A percentile compares a stretch with the other conserved stretches of the same genome.
These are phyloP conservation scores for Xylariomycetidae sp. DNA, from an alignment of 2,329 filamentous ascomycete genomes.

Conservation along the genomic window DNA sequence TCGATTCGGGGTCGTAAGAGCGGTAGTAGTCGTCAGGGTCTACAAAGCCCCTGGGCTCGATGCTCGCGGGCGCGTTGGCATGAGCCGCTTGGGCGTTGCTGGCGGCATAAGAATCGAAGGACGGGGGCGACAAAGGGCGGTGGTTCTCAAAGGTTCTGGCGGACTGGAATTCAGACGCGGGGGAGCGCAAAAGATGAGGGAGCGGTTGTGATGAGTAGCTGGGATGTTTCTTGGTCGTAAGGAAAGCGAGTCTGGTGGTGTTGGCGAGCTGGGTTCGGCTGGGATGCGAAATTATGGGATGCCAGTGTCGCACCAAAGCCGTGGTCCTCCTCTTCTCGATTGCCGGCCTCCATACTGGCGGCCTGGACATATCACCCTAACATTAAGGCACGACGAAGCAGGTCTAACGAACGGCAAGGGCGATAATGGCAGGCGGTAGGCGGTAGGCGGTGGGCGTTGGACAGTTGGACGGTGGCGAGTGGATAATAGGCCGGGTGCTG, in stretches of 20 bases:
- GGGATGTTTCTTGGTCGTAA: conserved; percentile 19
- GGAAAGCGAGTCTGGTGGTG: conserved; percentile 22
- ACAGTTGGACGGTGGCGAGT: too few relatives aligned
- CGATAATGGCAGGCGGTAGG: neutral
- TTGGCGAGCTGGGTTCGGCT: conserved; percentile 19
- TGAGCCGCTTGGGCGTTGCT: conserved; percentile 32
- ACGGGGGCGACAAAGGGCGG: conserved; percentile 12
- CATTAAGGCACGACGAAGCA: conserved; percentile 12
- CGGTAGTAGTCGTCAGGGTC: conserved; percentile 53
- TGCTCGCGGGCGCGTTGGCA: conserved; percentile 29
- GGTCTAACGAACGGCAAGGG: neutral
- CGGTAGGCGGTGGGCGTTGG: too few relatives aligned
- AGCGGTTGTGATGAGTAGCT: conserved; percentile 14
- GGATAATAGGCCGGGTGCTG: too few relatives aligned
- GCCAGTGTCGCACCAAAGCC: conserved; percentile 28
- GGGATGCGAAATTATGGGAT: conserved; percentile 28
- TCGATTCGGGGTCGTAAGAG: conserved; percentile 37
- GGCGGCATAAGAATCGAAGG: conserved; percentile 31
- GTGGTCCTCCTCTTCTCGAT: conserved; percentile 37
- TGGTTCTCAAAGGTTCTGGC: conserved; percentile 7
- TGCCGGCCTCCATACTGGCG: conserved; percentile 42
- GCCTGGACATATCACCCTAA: conserved; percentile 31
- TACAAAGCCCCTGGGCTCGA: conserved; percentile 35
- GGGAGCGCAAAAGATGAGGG: conserved; percentile 6
- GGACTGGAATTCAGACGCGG: conserved; percentile 13